Conservation (phyloP, 1,284 basidiomycete species). For the Inonotus hispidus region DNA sequence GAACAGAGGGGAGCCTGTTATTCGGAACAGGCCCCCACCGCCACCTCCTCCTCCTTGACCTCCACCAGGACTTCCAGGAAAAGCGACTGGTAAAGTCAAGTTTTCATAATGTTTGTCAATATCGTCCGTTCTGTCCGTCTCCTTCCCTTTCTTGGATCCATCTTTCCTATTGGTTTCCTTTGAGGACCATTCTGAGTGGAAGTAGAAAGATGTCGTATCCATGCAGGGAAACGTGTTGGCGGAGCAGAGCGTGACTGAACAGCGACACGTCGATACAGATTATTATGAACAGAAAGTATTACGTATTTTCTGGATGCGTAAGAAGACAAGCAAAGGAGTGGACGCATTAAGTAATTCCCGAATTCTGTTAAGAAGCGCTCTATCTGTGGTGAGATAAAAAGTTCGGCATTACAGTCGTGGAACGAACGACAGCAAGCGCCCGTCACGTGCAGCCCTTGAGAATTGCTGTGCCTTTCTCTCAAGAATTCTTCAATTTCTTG, state of each 20-base stretch:
- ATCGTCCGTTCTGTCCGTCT: neutral
- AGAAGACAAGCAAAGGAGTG: neutral
- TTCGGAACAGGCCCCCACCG: conserved; percentile 14
- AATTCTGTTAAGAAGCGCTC: neutral
- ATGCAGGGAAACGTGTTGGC: neutral
- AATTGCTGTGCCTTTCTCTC: no score
- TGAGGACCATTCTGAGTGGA: neutral
- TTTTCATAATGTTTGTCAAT: conserved; percentile 11
- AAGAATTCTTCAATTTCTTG: no score
- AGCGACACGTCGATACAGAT: neutral
- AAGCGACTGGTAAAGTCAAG: conserved; percentile 12
- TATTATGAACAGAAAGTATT: neutral
- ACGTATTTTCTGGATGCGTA: neutral
- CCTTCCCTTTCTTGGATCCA: neutral
- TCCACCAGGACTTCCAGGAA: conserved; percentile 16
- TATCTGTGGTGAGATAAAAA: no score
- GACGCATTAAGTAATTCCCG: neutral
- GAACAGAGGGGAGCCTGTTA: conserved; percentile 27
- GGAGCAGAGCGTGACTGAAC: neutral
- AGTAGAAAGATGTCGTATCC: neutral
- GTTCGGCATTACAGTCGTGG: no score
- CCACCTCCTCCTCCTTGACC: conserved; percentile 15
- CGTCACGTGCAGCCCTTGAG: no score
- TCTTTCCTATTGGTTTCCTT: neutral
- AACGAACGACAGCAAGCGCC: no score